Evolutionary conservation across 768 basidiomycete species (phyloP), one percentile per base, ranked within the genome.

Genomic region (Suillus ampliporus): DNA sequence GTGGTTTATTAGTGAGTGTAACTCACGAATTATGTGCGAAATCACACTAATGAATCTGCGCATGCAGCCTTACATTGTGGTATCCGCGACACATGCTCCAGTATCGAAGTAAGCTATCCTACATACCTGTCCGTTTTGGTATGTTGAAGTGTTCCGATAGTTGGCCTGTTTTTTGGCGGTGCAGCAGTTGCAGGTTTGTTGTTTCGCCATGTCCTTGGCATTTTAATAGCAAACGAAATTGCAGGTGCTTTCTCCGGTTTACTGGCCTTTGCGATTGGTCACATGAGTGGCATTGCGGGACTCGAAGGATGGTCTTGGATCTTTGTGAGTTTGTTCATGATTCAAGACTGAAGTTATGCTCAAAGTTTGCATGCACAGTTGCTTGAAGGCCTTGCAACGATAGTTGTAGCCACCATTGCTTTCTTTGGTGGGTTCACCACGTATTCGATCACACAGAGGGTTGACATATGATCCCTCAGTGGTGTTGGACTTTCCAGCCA

Each of bases 261-360:
- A 7, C 66, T 89, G 17, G 87, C 87, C 0, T 87, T 78, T 69
- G 86, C 70, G 0, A 84, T 88, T 34, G 77, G 80, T 44, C 82
- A 83, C 57, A 84, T 89, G 85, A 69, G 73, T 34, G 84, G 83
- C 0, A 72, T 71, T 0, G 73, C 67, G 3, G 81, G 84, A 2
- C 68, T 84, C n/a, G 67, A 79, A 19, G 87, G 85, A 13, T 89
- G 88, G 88, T 84, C 84, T 0, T 89, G 88, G 88, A 88, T 89
- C 53, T 89, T 89, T 61, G 85, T 87, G 65, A 48, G 83, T 71
- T 10, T 37, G 11, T 44, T 52, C 2, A 5, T 1, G 40, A 14
- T n/a, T 35, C 19, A 28, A 34, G 1, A 8, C 61, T 15, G 40
- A 53, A 21, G 56, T 26, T 15, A 71, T 23, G 17, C 61, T 44